Evolutionary conservation across 2,329 filamentous ascomycete species (phyloP).

Genomic region (Pseudocercospora macadamiae): DNA sequence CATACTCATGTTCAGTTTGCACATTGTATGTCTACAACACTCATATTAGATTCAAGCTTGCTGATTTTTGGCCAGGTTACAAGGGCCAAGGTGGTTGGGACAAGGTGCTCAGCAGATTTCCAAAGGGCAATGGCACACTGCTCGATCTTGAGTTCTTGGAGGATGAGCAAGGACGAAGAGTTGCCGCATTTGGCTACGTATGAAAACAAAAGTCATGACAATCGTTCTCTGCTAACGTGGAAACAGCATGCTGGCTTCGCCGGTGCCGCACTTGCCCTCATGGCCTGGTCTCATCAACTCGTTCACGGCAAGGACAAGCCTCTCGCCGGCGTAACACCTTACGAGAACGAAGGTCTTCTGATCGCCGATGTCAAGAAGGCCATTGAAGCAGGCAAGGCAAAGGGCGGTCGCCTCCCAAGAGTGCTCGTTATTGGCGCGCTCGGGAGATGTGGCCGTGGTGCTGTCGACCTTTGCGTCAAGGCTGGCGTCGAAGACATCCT

Average conservation of each 20-base stretch:
- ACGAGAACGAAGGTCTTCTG: conserved; percentile 74
- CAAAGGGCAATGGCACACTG: conserved; percentile 73
- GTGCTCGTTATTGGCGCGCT: conserved; percentile 81
- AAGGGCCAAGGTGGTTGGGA: conserved; percentile 73
- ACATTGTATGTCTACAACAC: conserved; percentile 34
- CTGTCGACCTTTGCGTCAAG: conserved; percentile 76
- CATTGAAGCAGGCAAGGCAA: conserved; percentile 67
- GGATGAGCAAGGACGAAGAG: conserved; percentile 68
- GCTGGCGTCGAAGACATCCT: conserved; percentile 74
- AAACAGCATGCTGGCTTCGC: conserved; percentile 75
- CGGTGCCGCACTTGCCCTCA: conserved; percentile 63
- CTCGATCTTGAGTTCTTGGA: conserved; percentile 86
- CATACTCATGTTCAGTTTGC: conserved; percentile 58
- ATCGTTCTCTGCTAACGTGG: conserved; percentile 30
- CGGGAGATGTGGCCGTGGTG: conserved; percentile 80
- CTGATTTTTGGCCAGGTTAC: conserved; percentile 35
- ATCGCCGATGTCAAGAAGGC: conserved; percentile 74
- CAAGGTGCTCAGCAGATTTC: conserved; percentile 76
- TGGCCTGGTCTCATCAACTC: conserved; percentile 84
- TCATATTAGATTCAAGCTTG: background rate
- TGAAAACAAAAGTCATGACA: background rate
- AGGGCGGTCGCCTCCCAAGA: conserved; percentile 68
- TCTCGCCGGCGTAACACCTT: conserved; percentile 68
- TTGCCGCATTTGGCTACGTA: conserved; percentile 68
- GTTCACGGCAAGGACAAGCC: conserved; percentile 67